Base-by-base conservation (phyloP, 1,139 yeast genomes). In the Debaryomyces subglobosus region DNA sequence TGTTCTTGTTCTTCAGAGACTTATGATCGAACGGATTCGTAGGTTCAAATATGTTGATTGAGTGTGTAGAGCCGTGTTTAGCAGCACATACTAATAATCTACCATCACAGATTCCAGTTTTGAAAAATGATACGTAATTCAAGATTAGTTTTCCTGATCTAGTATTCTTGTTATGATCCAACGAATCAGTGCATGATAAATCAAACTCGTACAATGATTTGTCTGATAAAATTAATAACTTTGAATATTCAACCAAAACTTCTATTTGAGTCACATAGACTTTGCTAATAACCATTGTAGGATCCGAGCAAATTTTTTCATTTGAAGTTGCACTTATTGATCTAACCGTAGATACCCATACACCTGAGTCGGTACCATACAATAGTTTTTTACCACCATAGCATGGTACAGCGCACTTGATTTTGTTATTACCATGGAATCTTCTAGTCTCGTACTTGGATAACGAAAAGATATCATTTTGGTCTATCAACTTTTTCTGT, bases 321-420 rank as follows among this genome's bases (percentile, higher is more conserved):
- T 68, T 74, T 18, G 77, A 71, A 1, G 77, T 68, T 34, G 75
- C 62, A 54, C 74, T 72, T 49, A 76, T 76, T 10, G 79, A 69
- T 36, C 81, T 63, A 37, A 79, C 81, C 0, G 88, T 82, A 42
- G 95, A 84, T 42, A 90, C 83, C 78, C 89, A 95, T 6, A 94
- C 85, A 8, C 99, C 99, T 3, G 86, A 80, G 63, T 91, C 96
- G 0, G 98, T 91, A 43, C 98, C 98, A 61, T 89, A 92, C 42
- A 94, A 68, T 56, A 92, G 71, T 65, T 92, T 89, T 55, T 96
- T 82, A 21, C 99, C 98, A 49, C 97, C 97, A 62, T 94, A 96
- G 64, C 92, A 86, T 29, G 97, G 96, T 33, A 89, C 92, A 25
- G 94, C 95, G 72, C 98, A 91, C 61, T 89, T 91, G 57, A 94